These are phyloP conservation scores for Coemansia sp. DNA, from an alignment of 192 early-diverging fungal genomes.

Conservation along the genomic window DNA sequence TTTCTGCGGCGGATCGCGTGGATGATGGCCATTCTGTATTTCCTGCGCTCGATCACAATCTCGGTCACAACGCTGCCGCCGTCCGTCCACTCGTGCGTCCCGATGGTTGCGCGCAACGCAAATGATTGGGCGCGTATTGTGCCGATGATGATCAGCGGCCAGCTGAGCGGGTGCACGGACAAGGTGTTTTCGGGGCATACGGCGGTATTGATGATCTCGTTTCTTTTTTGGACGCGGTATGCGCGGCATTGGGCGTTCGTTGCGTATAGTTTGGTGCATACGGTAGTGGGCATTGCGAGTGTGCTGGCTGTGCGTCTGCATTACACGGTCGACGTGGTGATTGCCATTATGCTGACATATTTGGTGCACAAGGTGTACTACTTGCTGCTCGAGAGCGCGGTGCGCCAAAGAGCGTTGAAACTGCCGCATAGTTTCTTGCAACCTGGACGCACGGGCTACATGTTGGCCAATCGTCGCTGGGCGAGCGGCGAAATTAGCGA, in stretches of 20 bases:
- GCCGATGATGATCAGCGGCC: conserved; percentile 32
- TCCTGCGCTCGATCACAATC: conserved; percentile 56
- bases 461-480: neutral
- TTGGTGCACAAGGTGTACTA: conserved; percentile 59
- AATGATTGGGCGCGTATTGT: conserved; percentile 11
- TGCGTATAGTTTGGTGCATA: conserved; percentile 38
- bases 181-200: conserved; percentile 65
- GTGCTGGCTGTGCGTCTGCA: conserved; percentile 56
- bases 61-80: conserved; percentile 58
- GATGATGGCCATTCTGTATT: conserved; percentile 54
- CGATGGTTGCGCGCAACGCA: conserved; percentile 9
- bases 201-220: conserved; percentile 48
- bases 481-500: neutral
- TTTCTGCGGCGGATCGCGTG: conserved; percentile 53
- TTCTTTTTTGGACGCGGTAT: conserved; percentile 55
- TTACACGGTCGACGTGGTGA: conserved; percentile 58
- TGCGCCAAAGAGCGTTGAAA: neutral
- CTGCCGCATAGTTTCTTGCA: neutral
- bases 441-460: neutral
- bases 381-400: conserved; percentile 34
- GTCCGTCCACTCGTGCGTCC: conserved; percentile 21
- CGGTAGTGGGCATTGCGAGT: conserved; percentile 44
- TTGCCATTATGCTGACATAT: conserved; percentile 57
- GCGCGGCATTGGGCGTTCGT: conserved; percentile 48
- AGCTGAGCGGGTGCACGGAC: conserved; percentile 55